Base-by-base conservation (phyloP, 2,329 filamentous ascomycete genomes). In the Cytospora chrysosperma region DNA sequence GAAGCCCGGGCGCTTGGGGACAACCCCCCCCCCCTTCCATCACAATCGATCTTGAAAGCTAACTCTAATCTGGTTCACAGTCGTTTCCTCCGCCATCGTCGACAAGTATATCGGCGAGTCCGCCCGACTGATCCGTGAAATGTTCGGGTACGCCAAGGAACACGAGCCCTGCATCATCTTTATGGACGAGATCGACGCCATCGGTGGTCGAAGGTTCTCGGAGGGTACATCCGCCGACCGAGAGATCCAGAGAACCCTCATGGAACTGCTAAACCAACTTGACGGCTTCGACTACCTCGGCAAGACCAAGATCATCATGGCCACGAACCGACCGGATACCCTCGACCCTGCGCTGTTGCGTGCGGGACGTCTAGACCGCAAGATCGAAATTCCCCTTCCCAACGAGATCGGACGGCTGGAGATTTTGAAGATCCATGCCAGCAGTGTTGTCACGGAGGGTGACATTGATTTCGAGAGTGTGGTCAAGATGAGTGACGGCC, bases 291-390 rank as follows among this genome's bases (percentile, higher is more conserved):
- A 99, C 80, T 99, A 99, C 80, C 85, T 99, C 43, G 95, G 96
- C 71, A 97, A 99, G 84, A 99, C 95, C 61, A 99, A 99, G 83
- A 99, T 99, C 76, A 99, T 99, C 81, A 99, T 99, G 96, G 95
- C 93, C 43, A 98, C 95, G 65, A 99, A 99, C 83, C 85, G 95
- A 79, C 95, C 94, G 17, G 94, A 98, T 76, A 98, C 94, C 0
- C 86, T 99, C 56, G 94, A 99, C 74, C 94, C 94, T 37, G 94
- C 94, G 1, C 82, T 99, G 71, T 84, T 99, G 62, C 89, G 94
- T 80, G 94, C 94, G 51, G 94, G 94, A 71, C 90, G 95, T 76
- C 83, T 99, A 71, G 96, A 99, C 78, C 86, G 95, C 70, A 99
- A 99, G 85, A 95, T 99, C 71, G 96, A 99, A 78, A 98, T 99